phyloP scores from a whole-genome alignment of 1,139 yeast genomes.

The Zygoascus hellenicus region DNA sequence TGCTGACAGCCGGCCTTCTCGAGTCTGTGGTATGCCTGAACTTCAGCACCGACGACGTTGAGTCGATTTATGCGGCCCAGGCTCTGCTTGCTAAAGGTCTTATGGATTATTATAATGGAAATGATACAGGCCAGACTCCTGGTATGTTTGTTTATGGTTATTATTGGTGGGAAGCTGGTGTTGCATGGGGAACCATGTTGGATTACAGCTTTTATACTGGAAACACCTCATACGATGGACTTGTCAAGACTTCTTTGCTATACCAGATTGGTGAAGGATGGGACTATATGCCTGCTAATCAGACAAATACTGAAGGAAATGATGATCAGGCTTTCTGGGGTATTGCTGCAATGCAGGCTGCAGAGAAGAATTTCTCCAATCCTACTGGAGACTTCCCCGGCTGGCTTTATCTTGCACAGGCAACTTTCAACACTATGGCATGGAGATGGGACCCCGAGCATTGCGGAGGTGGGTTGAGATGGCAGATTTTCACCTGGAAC shows the following conservation, averaged over 20 bases:
- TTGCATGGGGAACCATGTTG: slow-evolving; percentile 72
- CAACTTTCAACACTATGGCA: slow-evolving; percentile 70
- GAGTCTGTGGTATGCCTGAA: slow-evolving; percentile 6
- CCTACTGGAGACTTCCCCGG: slow-evolving; percentile 49
- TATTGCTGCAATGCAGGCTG: slow-evolving; percentile 73
- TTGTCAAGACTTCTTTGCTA: slow-evolving; percentile 53
- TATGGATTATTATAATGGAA: slow-evolving; percentile 67
- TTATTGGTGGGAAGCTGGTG: slow-evolving; percentile 96
- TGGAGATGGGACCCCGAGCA: slow-evolving; percentile 61
- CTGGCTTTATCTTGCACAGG: slow-evolving; percentile 70
- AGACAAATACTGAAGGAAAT: slow-evolving; percentile 75
- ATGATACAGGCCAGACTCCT: slow-evolving; percentile 46
- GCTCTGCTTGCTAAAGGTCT: slow-evolving; percentile 56
- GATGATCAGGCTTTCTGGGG: slow-evolving; percentile 96
- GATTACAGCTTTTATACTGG: slow-evolving; percentile 61
- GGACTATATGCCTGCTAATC: slow-evolving; percentile 71
- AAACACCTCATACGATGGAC: slow-evolving; percentile 52
- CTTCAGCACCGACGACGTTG: slow-evolving; percentile 3
- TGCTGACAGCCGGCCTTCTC: not conserved
- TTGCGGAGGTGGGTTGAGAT: slow-evolving; percentile 75
- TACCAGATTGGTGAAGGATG: slow-evolving; percentile 62
- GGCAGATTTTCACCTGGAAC: slow-evolving; percentile 80
- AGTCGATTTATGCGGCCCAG: slow-evolving; percentile 44
- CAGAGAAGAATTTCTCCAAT: slow-evolving; percentile 69
- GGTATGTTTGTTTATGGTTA: slow-evolving; percentile 75